Evolutionary conservation across 768 basidiomycete species (phyloP).

Genomic region (Hericium coralloides): DNA sequence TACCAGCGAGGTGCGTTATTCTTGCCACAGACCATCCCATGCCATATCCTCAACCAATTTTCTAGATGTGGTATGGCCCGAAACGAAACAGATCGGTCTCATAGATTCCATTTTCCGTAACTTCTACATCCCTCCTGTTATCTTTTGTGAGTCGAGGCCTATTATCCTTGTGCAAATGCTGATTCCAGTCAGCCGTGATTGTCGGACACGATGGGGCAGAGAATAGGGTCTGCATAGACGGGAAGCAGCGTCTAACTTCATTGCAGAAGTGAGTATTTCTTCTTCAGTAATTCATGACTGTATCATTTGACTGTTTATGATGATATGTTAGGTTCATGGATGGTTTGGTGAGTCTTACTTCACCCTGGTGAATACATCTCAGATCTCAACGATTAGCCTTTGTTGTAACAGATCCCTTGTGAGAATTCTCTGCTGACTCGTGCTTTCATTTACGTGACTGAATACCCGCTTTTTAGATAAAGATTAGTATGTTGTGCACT

Average conservation of each 20-base stretch:
- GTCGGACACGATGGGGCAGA: slow-evolving; percentile 33
- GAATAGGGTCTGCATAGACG: slow-evolving; percentile 52
- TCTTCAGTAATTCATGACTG: background rate
- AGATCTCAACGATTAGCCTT: background rate
- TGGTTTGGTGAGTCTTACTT: slow-evolving; percentile 37
- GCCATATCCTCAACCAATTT: background rate
- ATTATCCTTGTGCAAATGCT: background rate
- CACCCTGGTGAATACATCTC: no score
- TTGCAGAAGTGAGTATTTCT: slow-evolving; percentile 37
- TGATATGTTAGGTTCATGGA: slow-evolving; percentile 37
- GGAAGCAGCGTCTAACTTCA: slow-evolving; percentile 66
- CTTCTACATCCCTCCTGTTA: slow-evolving; percentile 58
- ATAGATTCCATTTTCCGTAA: slow-evolving; percentile 60
- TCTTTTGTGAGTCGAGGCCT: slow-evolving; percentile 41
- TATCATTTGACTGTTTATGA: background rate
- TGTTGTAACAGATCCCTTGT: slow-evolving; percentile 1
- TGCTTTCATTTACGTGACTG: background rate
- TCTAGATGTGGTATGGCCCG: slow-evolving; percentile 57
- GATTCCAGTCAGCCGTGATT: slow-evolving; percentile 28
- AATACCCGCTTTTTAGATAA: slow-evolving; percentile 20
- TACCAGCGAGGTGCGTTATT: slow-evolving; percentile 59
- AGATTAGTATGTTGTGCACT: slow-evolving; percentile 34
- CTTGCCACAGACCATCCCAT: background rate
- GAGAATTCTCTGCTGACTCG: background rate
- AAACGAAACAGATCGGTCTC: slow-evolving; percentile 47